A percentile compares a stretch with the other conserved stretches of the same genome.
Conservation (phyloP, 371 early-diverging fungal genomes). For the Zancudomyces culisetae region DNA sequence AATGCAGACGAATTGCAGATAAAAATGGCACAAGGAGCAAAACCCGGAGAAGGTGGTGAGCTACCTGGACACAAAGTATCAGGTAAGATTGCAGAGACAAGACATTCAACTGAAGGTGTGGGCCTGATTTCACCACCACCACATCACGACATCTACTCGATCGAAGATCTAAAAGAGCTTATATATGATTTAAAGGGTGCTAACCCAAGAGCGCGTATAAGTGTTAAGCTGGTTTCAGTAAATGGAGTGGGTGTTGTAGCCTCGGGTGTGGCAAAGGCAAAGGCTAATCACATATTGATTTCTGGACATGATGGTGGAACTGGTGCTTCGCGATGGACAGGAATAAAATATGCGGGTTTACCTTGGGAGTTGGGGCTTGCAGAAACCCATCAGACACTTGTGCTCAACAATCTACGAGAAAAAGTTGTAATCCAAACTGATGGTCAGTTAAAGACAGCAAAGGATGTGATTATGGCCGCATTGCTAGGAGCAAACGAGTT, state of each 20-base stretch:
- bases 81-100: conserved; percentile 72
- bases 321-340: conserved; percentile 92
- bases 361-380: conserved; percentile 96
- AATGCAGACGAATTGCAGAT: conserved; percentile 93
- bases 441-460: conserved; percentile 91
- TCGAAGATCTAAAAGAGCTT: conserved; percentile 91
- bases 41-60: conserved; percentile 91
- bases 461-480: conserved; percentile 87
- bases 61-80: conserved; percentile 71
- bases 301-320: conserved; percentile 96
- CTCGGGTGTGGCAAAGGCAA: conserved; percentile 90
- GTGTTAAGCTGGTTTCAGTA: conserved; percentile 91
- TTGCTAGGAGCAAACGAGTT: conserved; percentile 95
- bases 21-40: conserved; percentile 98
- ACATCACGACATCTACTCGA: conserved; percentile 95
- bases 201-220: conserved; percentile 74
- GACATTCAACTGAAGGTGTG: conserved; percentile 89
- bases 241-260: conserved; percentile 93
- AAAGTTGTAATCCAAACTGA: conserved; percentile 90
- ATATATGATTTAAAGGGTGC: conserved; percentile 91
- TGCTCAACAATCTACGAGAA: conserved; percentile 84
- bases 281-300: conserved; percentile 89
- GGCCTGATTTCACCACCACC: conserved; percentile 91
- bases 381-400: conserved; percentile 91
- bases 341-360: conserved; percentile 92